A percentile compares a stretch with the other conserved stretches of the same genome.
phyloP scores from a whole-genome alignment of 192 early-diverging fungal genomes.

The Backusella australiensis region DNA sequence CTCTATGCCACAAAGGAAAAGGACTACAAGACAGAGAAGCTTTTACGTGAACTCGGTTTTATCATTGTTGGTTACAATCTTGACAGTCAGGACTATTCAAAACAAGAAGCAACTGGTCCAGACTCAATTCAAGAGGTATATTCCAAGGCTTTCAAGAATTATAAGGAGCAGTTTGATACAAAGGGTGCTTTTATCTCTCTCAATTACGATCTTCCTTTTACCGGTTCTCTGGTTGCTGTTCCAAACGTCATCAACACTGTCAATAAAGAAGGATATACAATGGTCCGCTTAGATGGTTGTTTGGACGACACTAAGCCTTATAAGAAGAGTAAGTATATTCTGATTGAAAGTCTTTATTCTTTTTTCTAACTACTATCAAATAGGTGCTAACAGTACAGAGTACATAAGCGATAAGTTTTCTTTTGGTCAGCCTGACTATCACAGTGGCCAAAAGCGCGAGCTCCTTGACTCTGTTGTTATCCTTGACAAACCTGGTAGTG shows the following conservation, averaged over 20 bases:
- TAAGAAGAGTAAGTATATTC: conserved; percentile 37
- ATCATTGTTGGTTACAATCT: conserved; percentile 50
- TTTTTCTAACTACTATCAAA: background rate
- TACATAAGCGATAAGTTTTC: conserved; percentile 44
- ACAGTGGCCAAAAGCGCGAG: conserved; percentile 37
- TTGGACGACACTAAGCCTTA: conserved; percentile 44
- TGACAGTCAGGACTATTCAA: conserved; percentile 47
- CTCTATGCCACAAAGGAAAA: conserved; percentile 39
- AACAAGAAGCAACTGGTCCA: conserved; percentile 17
- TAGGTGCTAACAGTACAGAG: conserved; percentile 31
- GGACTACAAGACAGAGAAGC: conserved; percentile 39
- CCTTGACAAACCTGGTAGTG: conserved; percentile 5
- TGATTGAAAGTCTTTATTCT: background rate
- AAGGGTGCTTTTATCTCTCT: conserved; percentile 48
- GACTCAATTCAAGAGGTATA: conserved; percentile 38
- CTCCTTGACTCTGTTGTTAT: background rate
- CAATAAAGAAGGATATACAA: conserved; percentile 46
- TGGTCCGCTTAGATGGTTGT: conserved; percentile 54
- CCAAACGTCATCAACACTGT: conserved; percentile 43
- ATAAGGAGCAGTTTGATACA: conserved; percentile 46
- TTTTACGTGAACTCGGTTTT: conserved; percentile 42
- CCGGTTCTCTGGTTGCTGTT: conserved; percentile 39
- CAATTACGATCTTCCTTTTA: conserved; percentile 49
- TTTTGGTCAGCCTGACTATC: conserved; percentile 37
- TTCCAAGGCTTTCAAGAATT: conserved; percentile 36